Conservation (phyloP, 345 rosid genomes). For the Schrenkiella parvula region DNA sequence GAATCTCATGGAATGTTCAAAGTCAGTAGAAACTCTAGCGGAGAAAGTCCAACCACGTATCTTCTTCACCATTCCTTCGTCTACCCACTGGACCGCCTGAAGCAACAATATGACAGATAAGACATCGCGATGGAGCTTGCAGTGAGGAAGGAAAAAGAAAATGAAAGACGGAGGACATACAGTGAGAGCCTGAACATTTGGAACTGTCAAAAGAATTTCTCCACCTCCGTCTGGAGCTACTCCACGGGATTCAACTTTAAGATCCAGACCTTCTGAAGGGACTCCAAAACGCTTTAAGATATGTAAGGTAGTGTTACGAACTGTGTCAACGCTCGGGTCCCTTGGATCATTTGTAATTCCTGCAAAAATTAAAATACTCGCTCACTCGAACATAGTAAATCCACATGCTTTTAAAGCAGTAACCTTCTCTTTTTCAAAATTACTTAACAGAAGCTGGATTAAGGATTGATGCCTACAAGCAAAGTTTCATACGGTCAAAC, state of each 20-base stretch:
- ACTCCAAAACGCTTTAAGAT: constrained; percentile 48
- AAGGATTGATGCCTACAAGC: neutral
- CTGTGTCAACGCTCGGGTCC: constrained; percentile 81
- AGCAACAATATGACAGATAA: constrained; percentile 14
- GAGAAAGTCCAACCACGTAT: constrained; percentile 87
- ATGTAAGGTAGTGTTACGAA: constrained; percentile 63
- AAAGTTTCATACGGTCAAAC: neutral
- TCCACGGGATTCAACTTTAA: constrained; percentile 78
- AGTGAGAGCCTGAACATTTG: constrained; percentile 46
- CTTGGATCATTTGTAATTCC: constrained; percentile 82
- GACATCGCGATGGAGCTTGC: neutral
- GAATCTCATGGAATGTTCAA: constrained; percentile 71
- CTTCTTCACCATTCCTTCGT: constrained; percentile 91
- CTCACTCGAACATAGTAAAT: neutral
- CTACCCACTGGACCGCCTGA: constrained; percentile 74
- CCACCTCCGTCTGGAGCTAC: constrained; percentile 84
- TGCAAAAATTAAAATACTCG: constrained; percentile 27
- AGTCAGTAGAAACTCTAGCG: constrained; percentile 60
- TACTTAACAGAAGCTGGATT: neutral
- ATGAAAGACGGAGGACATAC: constrained; percentile 30
- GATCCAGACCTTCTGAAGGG: constrained; percentile 67
- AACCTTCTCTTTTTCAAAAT: neutral
- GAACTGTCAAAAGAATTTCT: constrained; percentile 66
- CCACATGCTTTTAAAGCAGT: neutral
- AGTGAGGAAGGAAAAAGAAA: neutral